Conservation (phyloP, 2,329 filamentous ascomycete genomes). For the Trichoderma endophyticum region DNA sequence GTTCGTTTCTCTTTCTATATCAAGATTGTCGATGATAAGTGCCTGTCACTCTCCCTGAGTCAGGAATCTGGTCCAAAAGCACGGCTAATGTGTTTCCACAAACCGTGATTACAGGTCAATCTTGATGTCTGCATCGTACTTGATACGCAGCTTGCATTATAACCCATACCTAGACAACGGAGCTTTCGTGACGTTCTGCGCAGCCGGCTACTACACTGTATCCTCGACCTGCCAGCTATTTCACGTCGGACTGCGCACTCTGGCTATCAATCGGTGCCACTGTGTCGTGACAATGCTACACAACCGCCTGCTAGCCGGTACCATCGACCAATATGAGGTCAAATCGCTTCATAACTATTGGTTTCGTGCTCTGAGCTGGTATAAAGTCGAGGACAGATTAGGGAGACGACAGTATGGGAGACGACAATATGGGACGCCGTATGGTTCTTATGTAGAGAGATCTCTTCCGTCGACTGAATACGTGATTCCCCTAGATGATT, state of each 20-base stretch:
- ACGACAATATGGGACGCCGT: background rate
- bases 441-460: background rate
- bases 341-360: background rate
- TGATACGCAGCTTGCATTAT: background rate
- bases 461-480: background rate
- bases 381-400: background rate
- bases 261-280: background rate
- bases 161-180: background rate
- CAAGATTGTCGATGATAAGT: background rate
- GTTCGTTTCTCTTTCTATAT: background rate
- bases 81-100: background rate
- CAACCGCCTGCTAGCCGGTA: background rate
- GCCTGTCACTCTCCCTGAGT: background rate
- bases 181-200: background rate
- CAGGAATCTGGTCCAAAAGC: background rate
- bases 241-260: background rate
- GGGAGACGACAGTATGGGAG: background rate
- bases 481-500: background rate
- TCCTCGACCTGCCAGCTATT: background rate
- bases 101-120: background rate
- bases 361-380: background rate
- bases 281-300: background rate
- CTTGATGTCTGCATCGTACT: background rate
- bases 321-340: fast-evolving
- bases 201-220: background rate